These are phyloP conservation scores for Colletotrichum destructivum DNA, from an alignment of 2,329 filamentous ascomycete genomes.

Conservation along the genomic window DNA sequence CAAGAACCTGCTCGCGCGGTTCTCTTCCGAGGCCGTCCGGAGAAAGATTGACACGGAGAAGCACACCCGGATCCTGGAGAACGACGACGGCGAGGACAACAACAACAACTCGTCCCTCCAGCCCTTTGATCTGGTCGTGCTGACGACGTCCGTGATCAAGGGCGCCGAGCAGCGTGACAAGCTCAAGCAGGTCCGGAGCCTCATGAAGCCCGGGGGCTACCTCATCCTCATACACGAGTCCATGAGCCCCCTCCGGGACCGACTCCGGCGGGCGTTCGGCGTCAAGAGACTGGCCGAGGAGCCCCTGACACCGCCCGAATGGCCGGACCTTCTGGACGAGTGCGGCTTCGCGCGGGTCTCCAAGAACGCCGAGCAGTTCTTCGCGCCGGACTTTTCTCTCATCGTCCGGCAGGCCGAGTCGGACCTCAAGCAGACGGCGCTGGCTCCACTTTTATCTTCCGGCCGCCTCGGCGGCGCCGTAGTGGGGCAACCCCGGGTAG, in stretches of 20 bases:
- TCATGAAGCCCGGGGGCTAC: slow-evolving; percentile 53
- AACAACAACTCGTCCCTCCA: slow-evolving; percentile 47
- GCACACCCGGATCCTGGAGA: slow-evolving; percentile 49
- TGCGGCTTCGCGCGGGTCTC: slow-evolving; percentile 52
- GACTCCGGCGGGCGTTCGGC: slow-evolving; percentile 41
- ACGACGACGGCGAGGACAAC: slow-evolving; percentile 46
- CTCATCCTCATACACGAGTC: slow-evolving; percentile 48
- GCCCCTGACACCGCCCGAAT: slow-evolving; percentile 50
- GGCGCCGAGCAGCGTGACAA: slow-evolving; percentile 48
- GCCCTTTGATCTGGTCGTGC: slow-evolving; percentile 49
- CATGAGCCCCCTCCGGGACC: slow-evolving; percentile 42
- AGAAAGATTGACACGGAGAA: slow-evolving; percentile 45
- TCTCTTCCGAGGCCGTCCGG: slow-evolving; percentile 47
- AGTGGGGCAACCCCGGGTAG: slow-evolving; percentile 15
- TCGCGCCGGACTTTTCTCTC: slow-evolving; percentile 52
- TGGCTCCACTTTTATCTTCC: slow-evolving; percentile 34
- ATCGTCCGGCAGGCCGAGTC: slow-evolving; percentile 55
- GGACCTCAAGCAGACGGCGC: slow-evolving; percentile 43
- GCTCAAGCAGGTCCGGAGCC: slow-evolving; percentile 45
- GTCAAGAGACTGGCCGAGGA: neutral
- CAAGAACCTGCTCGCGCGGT: slow-evolving; percentile 44
- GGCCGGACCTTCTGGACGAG: slow-evolving; percentile 52
- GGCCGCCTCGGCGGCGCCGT: neutral
- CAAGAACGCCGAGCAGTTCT: slow-evolving; percentile 52
- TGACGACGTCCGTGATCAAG: slow-evolving; percentile 50